A percentile compares a stretch with the other conserved stretches of the same genome.
Conservation (phyloP, 192 early-diverging fungal genomes). For the Umbelopsis ramanniana region DNA sequence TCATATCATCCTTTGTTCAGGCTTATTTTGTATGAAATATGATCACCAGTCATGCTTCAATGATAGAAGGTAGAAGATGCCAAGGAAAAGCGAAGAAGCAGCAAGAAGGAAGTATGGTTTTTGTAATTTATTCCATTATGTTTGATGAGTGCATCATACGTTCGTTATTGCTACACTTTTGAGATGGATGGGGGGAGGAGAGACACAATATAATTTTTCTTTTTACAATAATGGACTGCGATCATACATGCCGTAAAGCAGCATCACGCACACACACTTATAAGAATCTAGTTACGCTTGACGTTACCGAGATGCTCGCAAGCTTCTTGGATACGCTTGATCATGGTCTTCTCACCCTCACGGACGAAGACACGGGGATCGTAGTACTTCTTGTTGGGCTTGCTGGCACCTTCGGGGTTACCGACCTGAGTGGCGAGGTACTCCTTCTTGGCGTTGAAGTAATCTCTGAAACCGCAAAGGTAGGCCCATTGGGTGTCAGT, state of each 20-base stretch:
- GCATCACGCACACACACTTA: background rate
- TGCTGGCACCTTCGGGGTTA: constrained; percentile 93
- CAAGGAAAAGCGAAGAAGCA: no score
- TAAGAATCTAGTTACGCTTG: constrained; percentile 27
- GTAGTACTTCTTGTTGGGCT: constrained; percentile 99
- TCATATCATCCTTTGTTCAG: no score
- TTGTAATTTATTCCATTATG: no score
- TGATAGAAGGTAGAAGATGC: no score
- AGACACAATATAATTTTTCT: background rate
- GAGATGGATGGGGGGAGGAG: background rate
- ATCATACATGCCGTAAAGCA: background rate
- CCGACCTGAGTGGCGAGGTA: constrained; percentile 93
- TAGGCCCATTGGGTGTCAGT: constrained; percentile 99
- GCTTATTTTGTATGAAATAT: background rate
- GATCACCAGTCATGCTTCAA: no score
- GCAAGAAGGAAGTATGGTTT: no score
- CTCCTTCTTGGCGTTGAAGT: constrained; percentile 86
- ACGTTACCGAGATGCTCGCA: constrained; percentile 81
- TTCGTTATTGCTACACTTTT: no score
- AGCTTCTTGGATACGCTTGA: constrained; percentile 78
- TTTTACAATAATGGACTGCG: constrained; percentile 7
- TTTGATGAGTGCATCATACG: no score
- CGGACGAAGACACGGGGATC: constrained; percentile 95
- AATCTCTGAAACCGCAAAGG: constrained; percentile 85
- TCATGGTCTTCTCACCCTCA: constrained; percentile 88